Conservation (phyloP, 805 yeast species). For the Starmerella sp. region DNA sequence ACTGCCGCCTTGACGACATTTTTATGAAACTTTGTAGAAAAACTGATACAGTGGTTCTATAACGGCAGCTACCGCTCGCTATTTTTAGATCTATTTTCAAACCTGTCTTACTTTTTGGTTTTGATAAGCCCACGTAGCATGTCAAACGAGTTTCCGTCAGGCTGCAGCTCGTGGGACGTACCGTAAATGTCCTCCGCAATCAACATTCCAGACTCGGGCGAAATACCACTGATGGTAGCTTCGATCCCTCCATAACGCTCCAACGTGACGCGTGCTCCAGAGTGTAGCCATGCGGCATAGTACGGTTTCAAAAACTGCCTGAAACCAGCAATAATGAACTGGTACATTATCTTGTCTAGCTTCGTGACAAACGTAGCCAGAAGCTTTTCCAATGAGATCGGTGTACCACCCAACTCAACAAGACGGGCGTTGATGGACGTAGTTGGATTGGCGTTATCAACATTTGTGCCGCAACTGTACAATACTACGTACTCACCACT, state of each 20-base stretch:
- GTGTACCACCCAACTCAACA: conserved; percentile 45
- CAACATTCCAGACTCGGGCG: conserved; percentile 73
- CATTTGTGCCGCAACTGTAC: conserved; percentile 80
- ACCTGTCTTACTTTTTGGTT: neutral
- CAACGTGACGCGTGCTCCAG: conserved; percentile 60
- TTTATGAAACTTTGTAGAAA: too few relatives aligned
- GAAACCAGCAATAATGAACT: conserved; percentile 56
- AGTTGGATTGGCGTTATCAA: conserved; percentile 79
- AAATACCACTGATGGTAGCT: conserved; percentile 69
- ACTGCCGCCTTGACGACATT: too few relatives aligned
- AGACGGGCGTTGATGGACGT: conserved; percentile 73
- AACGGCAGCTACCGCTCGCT: too few relatives aligned
- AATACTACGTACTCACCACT: conserved; percentile 53
- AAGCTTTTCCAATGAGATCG: conserved; percentile 38
- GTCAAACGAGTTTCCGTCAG: conserved; percentile 96
- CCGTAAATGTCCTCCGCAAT: conserved; percentile 56
- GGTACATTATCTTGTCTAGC: conserved; percentile 46
- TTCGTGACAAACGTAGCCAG: conserved; percentile 57
- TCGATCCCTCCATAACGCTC: conserved; percentile 40
- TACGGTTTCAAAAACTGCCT: conserved; percentile 54
- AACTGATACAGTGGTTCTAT: too few relatives aligned
- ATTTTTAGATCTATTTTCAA: neutral
- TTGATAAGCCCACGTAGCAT: conserved; percentile 79
- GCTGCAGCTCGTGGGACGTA: conserved; percentile 59
- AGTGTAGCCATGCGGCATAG: conserved; percentile 79